phyloP scores from a whole-genome alignment of 768 basidiomycete genomes.

The Thelephora ganbajun region DNA sequence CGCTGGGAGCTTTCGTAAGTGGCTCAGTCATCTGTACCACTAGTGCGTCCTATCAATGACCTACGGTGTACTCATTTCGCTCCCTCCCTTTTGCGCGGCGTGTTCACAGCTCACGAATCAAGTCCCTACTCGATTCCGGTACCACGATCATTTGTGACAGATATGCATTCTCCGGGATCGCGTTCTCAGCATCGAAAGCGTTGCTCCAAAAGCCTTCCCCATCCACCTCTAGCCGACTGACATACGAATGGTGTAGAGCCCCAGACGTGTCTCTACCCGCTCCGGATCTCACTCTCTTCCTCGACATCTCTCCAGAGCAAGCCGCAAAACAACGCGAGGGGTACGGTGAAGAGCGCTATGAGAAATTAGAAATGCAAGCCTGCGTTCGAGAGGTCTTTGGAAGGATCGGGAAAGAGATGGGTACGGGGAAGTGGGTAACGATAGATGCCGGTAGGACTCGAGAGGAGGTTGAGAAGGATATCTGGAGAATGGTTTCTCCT shows the following conservation, averaged over 20 bases:
- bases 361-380: constrained; percentile 62
- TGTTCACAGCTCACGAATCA: constrained; percentile 44
- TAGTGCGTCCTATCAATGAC: not conserved
- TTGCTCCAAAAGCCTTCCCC: not conserved
- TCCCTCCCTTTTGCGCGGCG: too few species aligned
- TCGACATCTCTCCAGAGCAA: constrained; percentile 62
- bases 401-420: constrained; percentile 40
- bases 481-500: constrained; percentile 40
- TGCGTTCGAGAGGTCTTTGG: constrained; percentile 48
- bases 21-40: not conserved
- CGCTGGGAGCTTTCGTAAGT: constrained; percentile 88
- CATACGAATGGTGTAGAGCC: constrained; percentile 71
- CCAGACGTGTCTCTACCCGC: constrained; percentile 83
- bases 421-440: constrained; percentile 30
- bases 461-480: constrained; percentile 35
- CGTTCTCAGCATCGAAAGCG: constrained; percentile 63
- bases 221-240: constrained; percentile 20
- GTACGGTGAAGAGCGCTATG: constrained; percentile 82
- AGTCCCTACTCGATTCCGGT: constrained; percentile 41
- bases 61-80: not conserved
- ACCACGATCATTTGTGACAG: constrained; percentile 79
- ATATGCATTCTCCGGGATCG: constrained; percentile 94
- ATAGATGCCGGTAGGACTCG: constrained; percentile 42
- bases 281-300: constrained; percentile 81
- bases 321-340: constrained; percentile 53